phyloP scores from a whole-genome alignment of 306 rosid genomes.

The Acacia acuminata region DNA sequence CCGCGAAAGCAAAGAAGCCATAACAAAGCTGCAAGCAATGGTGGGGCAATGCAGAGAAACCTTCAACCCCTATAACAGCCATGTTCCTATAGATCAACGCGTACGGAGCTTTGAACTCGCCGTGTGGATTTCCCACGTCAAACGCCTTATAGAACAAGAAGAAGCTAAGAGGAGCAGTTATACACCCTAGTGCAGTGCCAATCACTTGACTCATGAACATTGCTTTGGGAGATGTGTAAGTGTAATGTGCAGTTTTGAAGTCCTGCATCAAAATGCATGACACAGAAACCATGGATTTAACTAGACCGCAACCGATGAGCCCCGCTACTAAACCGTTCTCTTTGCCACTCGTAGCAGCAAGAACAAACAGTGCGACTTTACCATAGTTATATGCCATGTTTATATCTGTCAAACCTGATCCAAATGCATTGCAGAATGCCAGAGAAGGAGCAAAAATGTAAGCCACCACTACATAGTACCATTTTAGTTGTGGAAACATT shows the following conservation, averaged over 20 bases:
- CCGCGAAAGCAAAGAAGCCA: constrained; percentile 35
- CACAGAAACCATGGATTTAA: constrained; percentile 72
- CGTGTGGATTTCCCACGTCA: constrained; percentile 59
- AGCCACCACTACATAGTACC: constrained; percentile 31
- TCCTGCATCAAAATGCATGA: constrained; percentile 93
- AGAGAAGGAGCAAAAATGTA: constrained; percentile 72
- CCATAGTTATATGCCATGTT: constrained; percentile 98
- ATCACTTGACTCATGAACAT: constrained; percentile 82
- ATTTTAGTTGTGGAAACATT: constrained; percentile 29
- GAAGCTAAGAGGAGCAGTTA: constrained; percentile 79
- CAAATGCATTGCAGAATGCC: constrained; percentile 94
- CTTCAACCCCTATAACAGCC: constrained; percentile 32
- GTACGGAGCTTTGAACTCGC: constrained; percentile 93
- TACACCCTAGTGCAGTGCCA: constrained; percentile 77
- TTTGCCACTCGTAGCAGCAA: constrained; percentile 57
- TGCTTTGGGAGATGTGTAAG: constrained; percentile 82
- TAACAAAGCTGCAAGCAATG: constrained; percentile 74
- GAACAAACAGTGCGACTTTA: constrained; percentile 73
- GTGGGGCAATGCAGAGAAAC: constrained; percentile 68
- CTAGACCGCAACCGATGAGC: constrained; percentile 76
- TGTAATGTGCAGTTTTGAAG: constrained; percentile 85
- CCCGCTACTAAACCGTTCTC: constrained; percentile 41
- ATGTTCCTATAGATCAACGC: constrained; percentile 52
- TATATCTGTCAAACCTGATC: constrained; percentile 90
- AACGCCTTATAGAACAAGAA: constrained; percentile 55